Conservation (phyloP, 495 filamentous ascomycete genomes). For the Podospora australis region DNA sequence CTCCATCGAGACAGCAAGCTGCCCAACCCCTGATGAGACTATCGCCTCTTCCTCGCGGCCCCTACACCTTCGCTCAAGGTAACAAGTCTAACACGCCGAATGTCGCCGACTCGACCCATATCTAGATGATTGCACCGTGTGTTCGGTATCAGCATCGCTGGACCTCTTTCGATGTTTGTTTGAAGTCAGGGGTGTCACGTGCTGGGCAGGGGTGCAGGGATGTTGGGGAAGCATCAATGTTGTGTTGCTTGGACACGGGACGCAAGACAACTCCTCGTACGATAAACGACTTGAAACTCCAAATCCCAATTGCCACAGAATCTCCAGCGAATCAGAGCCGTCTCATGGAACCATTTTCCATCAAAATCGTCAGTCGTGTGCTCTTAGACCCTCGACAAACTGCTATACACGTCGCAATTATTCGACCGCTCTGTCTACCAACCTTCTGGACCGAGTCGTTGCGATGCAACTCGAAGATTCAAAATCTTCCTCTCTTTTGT, state of each 20-base stretch:
- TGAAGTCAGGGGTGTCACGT: constrained; percentile 26
- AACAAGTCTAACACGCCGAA: too few relatives aligned
- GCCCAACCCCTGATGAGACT: not conserved
- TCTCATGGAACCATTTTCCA: constrained; percentile 18
- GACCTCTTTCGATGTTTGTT: constrained; percentile 5
- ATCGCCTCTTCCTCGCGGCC: not conserved
- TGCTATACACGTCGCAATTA: not conserved
- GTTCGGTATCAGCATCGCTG: too few relatives aligned
- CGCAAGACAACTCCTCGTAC: constrained; percentile 16
- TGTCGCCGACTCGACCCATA: too few relatives aligned
- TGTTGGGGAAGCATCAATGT: not conserved
- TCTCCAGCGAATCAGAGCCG: constrained; percentile 1
- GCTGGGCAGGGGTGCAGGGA: constrained; percentile 1
- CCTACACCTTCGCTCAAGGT: too few relatives aligned
- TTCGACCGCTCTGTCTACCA: not conserved
- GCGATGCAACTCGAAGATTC: not conserved
- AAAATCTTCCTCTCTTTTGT: not conserved
- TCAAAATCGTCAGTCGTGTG: constrained; percentile 8
- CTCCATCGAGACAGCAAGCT: not conserved
- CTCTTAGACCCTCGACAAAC: constrained; percentile 2
- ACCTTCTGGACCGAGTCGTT: too few relatives aligned
- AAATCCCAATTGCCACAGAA: constrained; percentile 6
- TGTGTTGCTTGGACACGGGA: not conserved
- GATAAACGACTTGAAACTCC: constrained; percentile 9
- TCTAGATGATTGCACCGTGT: too few relatives aligned